Conservation (phyloP, 306 rosid genomes). For the Prunus mongolica region DNA sequence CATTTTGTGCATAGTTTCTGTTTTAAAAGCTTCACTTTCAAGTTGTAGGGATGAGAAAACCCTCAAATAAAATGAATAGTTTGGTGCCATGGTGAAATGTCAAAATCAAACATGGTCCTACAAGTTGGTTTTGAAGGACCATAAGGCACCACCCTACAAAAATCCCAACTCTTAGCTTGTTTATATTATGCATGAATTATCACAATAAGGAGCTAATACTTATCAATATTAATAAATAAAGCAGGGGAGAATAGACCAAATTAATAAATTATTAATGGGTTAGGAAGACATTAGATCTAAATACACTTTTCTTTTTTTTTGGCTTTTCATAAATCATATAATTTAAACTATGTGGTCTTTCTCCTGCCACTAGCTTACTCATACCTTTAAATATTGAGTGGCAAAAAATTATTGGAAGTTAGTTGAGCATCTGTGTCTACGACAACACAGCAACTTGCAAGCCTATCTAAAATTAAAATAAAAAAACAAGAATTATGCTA, state of each 20-base stretch:
- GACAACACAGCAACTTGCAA: slow-evolving; percentile 12
- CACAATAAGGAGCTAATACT: slow-evolving; percentile 3
- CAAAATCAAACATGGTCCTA: not conserved
- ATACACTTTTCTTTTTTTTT: not conserved
- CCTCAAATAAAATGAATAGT: not conserved
- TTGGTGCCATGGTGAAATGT: not conserved
- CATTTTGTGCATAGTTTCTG: no score
- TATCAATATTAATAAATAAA: slow-evolving; percentile 14
- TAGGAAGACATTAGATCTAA: slow-evolving; percentile 37
- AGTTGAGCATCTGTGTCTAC: not conserved
- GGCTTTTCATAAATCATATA: slow-evolving; percentile 6
- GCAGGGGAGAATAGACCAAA: slow-evolving; percentile 6
- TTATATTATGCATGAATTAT: not conserved
- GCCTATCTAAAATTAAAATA: not conserved
- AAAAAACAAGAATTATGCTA: not conserved
- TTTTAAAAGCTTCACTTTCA: no score
- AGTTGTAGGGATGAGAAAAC: no score
- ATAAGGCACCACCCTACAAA: not conserved
- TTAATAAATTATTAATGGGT: slow-evolving; percentile 23
- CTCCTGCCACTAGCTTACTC: slow-evolving; percentile 24
- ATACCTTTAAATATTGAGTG: slow-evolving; percentile 27
- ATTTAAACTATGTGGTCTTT: slow-evolving; percentile 1
- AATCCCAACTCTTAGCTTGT: not conserved
- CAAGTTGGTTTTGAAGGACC: not conserved
- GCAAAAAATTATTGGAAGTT: not conserved